Evolutionary conservation across 2,329 filamentous ascomycete species (phyloP).

Genomic region (Penicillium brevicompactum): DNA sequence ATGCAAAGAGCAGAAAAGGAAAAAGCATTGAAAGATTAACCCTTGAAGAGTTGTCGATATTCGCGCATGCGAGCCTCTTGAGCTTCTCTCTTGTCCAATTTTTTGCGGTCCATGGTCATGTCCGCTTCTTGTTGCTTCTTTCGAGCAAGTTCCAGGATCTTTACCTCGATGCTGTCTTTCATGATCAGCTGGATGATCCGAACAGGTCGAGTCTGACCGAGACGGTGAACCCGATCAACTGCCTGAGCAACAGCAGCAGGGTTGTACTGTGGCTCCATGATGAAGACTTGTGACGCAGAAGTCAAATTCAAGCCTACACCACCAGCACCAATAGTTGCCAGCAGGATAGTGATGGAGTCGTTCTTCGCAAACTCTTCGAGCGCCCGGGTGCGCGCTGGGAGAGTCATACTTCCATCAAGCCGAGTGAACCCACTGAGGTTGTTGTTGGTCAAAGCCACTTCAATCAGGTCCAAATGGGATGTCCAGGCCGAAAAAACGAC

Average conservation of each 20-base stretch:
- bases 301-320: slow-evolving; percentile 91
- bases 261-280: slow-evolving; percentile 99
- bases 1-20: neutral
- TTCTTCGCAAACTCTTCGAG: slow-evolving; percentile 79
- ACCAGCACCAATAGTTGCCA: slow-evolving; percentile 90
- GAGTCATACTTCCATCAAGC: slow-evolving; percentile 88
- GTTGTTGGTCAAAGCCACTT: slow-evolving; percentile 69
- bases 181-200: slow-evolving; percentile 89
- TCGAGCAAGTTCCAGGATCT: slow-evolving; percentile 83
- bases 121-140: slow-evolving; percentile 92
- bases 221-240: slow-evolving; percentile 85
- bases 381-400: slow-evolving; percentile 70
- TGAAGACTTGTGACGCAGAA: slow-evolving; percentile 80
- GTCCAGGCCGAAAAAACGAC: slow-evolving; percentile 98
- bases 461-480: slow-evolving; percentile 87
- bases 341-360: slow-evolving; percentile 70
- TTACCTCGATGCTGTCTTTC: slow-evolving; percentile 87
- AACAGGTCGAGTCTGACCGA: slow-evolving; percentile 88
- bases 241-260: slow-evolving; percentile 93
- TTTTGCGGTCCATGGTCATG: slow-evolving; percentile 75
- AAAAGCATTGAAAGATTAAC: neutral
- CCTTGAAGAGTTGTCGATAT: slow-evolving; percentile 60
- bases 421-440: slow-evolving; percentile 65
- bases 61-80: slow-evolving; percentile 67
- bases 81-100: slow-evolving; percentile 60